These are phyloP conservation scores for Debaryomyces coudertii DNA, from an alignment of 1,139 yeast genomes.

Conservation along the genomic window DNA sequence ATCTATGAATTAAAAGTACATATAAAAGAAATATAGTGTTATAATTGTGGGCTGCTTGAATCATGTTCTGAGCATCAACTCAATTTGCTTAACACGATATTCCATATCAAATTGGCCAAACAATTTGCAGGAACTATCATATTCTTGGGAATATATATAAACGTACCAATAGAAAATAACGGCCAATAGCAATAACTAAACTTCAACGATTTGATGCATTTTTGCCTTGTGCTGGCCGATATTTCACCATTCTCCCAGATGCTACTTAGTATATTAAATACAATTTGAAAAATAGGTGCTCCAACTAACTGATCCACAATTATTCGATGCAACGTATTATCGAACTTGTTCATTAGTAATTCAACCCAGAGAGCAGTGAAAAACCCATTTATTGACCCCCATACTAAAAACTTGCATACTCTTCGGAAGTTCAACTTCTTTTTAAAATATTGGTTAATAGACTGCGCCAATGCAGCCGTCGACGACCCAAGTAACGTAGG, in stretches of 20 bases:
- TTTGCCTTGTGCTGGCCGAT: conserved; percentile 27
- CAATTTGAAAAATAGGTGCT: conserved; percentile 55
- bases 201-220: conserved; percentile 51
- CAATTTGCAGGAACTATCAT: conserved; percentile 63
- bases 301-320: conserved; percentile 58
- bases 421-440: conserved; percentile 43
- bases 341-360: conserved; percentile 40
- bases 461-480: conserved; percentile 62
- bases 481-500: conserved; percentile 49
- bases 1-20: conserved; percentile 3
- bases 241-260: conserved; percentile 59
- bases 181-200: conserved; percentile 66
- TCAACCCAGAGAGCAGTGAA: conserved; percentile 63
- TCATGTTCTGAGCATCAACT: conserved; percentile 14
- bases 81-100: conserved; percentile 49
- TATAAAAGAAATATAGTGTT: neutral
- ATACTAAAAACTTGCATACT: conserved; percentile 53
- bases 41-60: neutral
- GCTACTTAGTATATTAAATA: conserved; percentile 51
- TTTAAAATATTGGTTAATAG: conserved; percentile 52
- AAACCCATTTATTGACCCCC: conserved; percentile 67
- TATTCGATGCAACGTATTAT: conserved; percentile 41
- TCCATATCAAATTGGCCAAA: conserved; percentile 59
- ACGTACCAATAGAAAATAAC: conserved; percentile 52
- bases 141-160: conserved; percentile 49